Base-by-base conservation (phyloP, 176 grass and related monocot genomes). In the Aegilops speltoides region DNA sequence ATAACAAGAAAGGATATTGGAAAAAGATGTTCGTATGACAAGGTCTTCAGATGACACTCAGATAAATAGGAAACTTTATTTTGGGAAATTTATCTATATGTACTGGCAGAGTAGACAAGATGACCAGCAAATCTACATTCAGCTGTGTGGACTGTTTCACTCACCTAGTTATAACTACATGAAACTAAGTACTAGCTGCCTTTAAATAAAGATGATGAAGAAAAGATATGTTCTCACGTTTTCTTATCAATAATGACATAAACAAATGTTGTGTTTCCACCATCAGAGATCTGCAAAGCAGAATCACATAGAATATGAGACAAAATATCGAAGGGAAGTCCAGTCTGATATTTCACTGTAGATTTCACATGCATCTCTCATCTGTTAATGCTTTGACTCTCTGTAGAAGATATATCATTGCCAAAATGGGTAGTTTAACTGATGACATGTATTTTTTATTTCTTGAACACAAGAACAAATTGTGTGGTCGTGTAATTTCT, bases 241-340 rank as follows among this genome's bases (percentile, higher is more conserved):
- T 87, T 34, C 41, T 87, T 91, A 75, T 91, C 89, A 84, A 91
- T 82, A 84, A 91, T 91, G 32, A 91, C 60, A 83, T 91, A 87
- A 14, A 83, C 59, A 80, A 87, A 79, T 73, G 85, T 83, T 68
- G 89, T 87, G 81, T 54, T 80, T 41, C 89, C 89, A 67, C 80
- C 80, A 40, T 91, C 76, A 32, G 80, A 75, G 56, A 87, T 60
- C 85, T 91, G 89, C 12, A 77, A 82, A 64, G 62, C 20, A 45
- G 31, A 36, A 85, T 31, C 7, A 66, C 36, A n/a, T 8, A 83
- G 12, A 73, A 45, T 63, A 76, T 79, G 66, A 46, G 36, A 46
- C n/a, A 31, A 31, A 43, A 62, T 7, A 86, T 52, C 31, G 12
- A 28, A 62, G 22, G 34, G 60, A 17, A 37, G 22, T 37, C 43